A percentile compares a stretch with the other conserved stretches of the same genome.
These are phyloP conservation scores for Penicillium bialowiezense DNA, from an alignment of 495 filamentous ascomycete species.

Conservation along the genomic window DNA sequence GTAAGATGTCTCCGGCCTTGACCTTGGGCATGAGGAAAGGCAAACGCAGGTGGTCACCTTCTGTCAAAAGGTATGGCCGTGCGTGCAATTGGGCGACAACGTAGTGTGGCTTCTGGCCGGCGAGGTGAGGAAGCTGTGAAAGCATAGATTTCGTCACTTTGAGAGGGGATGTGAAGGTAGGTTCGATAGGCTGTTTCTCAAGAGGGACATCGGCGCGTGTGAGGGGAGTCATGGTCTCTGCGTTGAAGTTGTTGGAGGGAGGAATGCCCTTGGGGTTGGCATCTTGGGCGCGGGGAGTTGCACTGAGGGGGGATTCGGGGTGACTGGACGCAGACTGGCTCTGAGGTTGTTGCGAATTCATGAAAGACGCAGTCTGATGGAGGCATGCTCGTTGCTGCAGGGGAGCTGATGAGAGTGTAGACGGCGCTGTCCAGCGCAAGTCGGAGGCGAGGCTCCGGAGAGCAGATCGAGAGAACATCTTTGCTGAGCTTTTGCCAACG, in stretches of 20 bases:
- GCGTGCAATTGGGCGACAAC: slow-evolving; percentile 83
- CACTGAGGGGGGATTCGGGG: slow-evolving; percentile 30
- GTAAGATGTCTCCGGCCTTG: slow-evolving; percentile 74
- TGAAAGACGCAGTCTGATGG: slow-evolving; percentile 22
- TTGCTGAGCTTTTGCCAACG: slow-evolving; percentile 10
- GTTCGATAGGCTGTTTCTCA: slow-evolving; percentile 35
- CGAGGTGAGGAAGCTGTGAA: slow-evolving; percentile 71
- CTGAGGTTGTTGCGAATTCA: slow-evolving; percentile 18
- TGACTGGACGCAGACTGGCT: slow-evolving; percentile 19
- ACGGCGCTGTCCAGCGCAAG: slow-evolving; percentile 29
- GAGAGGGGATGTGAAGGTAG: slow-evolving; percentile 34
- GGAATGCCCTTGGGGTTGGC: slow-evolving; percentile 11
- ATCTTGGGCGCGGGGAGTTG: slow-evolving; percentile 27
- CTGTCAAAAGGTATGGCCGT: slow-evolving; percentile 83
- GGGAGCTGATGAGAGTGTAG: slow-evolving; percentile 35
- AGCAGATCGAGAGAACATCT: slow-evolving; percentile 44
- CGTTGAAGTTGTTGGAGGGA: slow-evolving; percentile 9
- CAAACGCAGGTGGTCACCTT: slow-evolving; percentile 81
- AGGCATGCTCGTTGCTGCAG: slow-evolving; percentile 33
- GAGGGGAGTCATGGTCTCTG: slow-evolving; percentile 15
- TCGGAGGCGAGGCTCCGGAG: slow-evolving; percentile 36
- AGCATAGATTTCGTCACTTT: slow-evolving; percentile 56
- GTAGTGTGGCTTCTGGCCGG: slow-evolving; percentile 79
- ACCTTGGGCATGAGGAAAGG: slow-evolving; percentile 93
- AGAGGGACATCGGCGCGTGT: slow-evolving; percentile 24